A percentile compares a stretch with the other conserved stretches of the same genome.
These are phyloP conservation scores for Alternaria viburni DNA, from an alignment of 2,329 filamentous ascomycete species.

Conservation along the genomic window DNA sequence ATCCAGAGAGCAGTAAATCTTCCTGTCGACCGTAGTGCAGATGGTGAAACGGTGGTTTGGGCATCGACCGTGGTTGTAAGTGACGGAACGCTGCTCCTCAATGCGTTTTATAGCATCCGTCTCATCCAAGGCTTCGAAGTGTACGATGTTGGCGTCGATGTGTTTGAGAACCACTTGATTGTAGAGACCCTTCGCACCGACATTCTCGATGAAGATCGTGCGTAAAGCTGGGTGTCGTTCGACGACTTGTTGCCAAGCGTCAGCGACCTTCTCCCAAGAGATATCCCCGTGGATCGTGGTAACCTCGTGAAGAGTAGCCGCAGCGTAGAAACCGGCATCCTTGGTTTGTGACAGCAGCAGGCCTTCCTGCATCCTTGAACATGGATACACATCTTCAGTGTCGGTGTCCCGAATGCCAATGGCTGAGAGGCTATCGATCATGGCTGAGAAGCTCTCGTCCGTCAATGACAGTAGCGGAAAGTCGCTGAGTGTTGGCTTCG, in stretches of 20 bases:
- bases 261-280: slow-evolving; percentile 22
- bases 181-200: slow-evolving; percentile 38
- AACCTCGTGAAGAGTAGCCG: slow-evolving; percentile 39
- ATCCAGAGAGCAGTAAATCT: slow-evolving; percentile 38
- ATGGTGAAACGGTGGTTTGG: slow-evolving; percentile 44
- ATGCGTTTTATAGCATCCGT: slow-evolving; percentile 28
- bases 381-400: slow-evolving; percentile 51
- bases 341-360: slow-evolving; percentile 41
- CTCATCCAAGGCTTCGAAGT: slow-evolving; percentile 28
- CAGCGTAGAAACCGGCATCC: slow-evolving; percentile 41
- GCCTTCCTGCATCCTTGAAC: slow-evolving; percentile 43
- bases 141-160: slow-evolving; percentile 31
- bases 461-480: slow-evolving; percentile 55
- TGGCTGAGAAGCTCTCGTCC: slow-evolving; percentile 50
- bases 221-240: slow-evolving; percentile 38
- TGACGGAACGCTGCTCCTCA: slow-evolving; percentile 28
- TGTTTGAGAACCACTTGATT: slow-evolving; percentile 41
- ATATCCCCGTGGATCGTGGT: slow-evolving; percentile 15
- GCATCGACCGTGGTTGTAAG: slow-evolving; percentile 30
- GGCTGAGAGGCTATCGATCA: slow-evolving; percentile 49
- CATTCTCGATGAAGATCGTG: slow-evolving; percentile 42
- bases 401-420: slow-evolving; percentile 46
- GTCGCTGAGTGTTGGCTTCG: slow-evolving; percentile 51
- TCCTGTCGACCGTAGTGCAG: slow-evolving; percentile 28
- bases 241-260: slow-evolving; percentile 39